Conservation (phyloP, 257 asterid species). For the Petunia axillaris region DNA sequence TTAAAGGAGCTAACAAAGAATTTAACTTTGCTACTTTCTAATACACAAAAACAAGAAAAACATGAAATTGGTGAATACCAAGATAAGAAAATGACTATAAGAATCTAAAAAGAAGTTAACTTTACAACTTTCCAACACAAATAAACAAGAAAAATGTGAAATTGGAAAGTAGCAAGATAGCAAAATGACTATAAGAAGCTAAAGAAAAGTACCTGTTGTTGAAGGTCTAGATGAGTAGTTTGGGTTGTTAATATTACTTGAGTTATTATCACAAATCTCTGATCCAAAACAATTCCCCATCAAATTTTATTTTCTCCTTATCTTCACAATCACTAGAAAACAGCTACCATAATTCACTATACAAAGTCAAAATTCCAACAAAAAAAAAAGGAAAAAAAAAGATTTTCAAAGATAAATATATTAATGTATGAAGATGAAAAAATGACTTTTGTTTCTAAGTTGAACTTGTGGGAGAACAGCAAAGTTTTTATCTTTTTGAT, state of each 20-base stretch:
- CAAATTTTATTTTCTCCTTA: slow-evolving; percentile 28
- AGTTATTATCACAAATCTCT: slow-evolving; percentile 41
- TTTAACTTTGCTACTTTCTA: not conserved
- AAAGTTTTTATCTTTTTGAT: not conserved
- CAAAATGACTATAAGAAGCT: slow-evolving; percentile 13
- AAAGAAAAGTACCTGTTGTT: slow-evolving; percentile 50
- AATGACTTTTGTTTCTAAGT: not conserved
- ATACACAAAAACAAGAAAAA: not conserved
- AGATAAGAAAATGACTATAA: slow-evolving; percentile 28
- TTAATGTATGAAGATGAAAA: not conserved
- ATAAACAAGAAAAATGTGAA: slow-evolving; percentile 24
- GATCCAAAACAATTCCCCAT: slow-evolving; percentile 96
- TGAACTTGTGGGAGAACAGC: not conserved
- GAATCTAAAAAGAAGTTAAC: not conserved
- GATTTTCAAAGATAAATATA: not conserved
- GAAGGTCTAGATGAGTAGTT: slow-evolving; percentile 43
- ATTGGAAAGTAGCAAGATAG: slow-evolving; percentile 31
- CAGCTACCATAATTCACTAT: not conserved
- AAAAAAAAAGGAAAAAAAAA: not conserved
- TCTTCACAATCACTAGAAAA: slow-evolving; percentile 16
- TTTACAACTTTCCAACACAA: not conserved
- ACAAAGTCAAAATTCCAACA: not conserved
- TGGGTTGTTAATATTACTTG: slow-evolving; percentile 39
- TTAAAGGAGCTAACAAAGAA: no score
- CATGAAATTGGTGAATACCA: slow-evolving; percentile 31